phyloP scores from a whole-genome alignment of 73 alveolate species.

The Paramecium tetraurelia region DNA sequence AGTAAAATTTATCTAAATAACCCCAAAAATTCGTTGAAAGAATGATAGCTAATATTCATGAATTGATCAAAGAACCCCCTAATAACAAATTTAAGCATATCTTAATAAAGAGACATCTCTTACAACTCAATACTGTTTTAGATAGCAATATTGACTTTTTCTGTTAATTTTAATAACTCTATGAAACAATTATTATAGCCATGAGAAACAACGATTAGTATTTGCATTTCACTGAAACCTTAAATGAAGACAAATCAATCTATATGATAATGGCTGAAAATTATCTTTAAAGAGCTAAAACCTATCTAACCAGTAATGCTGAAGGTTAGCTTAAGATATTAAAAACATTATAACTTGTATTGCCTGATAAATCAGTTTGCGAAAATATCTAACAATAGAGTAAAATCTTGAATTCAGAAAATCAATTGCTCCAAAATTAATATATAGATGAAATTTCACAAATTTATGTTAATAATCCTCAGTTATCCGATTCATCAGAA shows the following conservation, averaged over 20 bases:
- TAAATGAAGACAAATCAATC: neutral
- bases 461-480: neutral
- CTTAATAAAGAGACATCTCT: neutral
- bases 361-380: neutral
- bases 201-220: neutral
- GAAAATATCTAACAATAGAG: neutral
- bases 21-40: neutral
- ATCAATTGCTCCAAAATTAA: neutral
- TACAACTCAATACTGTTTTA: neutral
- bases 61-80: constrained; percentile 13
- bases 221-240: neutral
- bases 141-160: neutral
- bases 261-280: neutral
- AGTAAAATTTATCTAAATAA: neutral
- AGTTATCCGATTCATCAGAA: neutral
- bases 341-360: neutral
- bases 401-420: neutral
- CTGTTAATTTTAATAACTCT: neutral
- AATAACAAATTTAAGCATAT: neutral
- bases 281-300: neutral
- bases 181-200: neutral
- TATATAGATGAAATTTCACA: neutral
- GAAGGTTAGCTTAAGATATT: neutral
- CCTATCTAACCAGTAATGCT: neutral
- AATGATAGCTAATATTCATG: neutral